A percentile compares a stretch with the other conserved stretches of the same genome.
Conservation (phyloP, 768 basidiomycete genomes). For the Pulveroboletus sp. region DNA sequence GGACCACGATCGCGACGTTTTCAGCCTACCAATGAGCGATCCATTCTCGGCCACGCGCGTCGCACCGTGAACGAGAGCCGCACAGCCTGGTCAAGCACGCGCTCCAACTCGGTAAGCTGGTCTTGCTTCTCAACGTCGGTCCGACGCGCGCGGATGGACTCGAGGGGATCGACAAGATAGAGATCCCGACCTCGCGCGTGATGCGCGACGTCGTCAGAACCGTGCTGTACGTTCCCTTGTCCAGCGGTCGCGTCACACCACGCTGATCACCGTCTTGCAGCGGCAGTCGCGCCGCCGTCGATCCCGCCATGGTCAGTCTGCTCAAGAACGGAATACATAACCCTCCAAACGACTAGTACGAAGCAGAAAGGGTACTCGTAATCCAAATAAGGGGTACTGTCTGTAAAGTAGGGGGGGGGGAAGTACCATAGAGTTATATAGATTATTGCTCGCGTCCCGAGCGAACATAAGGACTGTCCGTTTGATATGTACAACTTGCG, state of each 20-base stretch:
- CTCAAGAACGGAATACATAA: conserved; percentile 55
- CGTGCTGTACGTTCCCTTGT: conserved; percentile 48
- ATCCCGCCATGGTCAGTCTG: conserved; percentile 49
- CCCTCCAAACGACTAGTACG: conserved; percentile 45
- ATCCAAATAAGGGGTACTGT: conserved; percentile 5
- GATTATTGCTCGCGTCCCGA: conserved; percentile 26
- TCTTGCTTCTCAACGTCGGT: conserved; percentile 81
- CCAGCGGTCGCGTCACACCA: background rate
- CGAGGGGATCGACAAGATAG: conserved; percentile 71
- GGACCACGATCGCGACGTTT: conserved; percentile 91
- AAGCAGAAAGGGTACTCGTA: conserved; percentile 7
- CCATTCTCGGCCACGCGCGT: background rate
- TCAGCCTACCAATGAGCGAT: conserved; percentile 72
- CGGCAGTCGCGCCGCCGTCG: conserved; percentile 39
- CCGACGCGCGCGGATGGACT: conserved; percentile 80
- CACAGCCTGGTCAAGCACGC: conserved; percentile 77
- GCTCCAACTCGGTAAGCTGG: conserved; percentile 66
- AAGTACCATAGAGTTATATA: conserved; percentile 26
- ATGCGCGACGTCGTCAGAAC: conserved; percentile 59
- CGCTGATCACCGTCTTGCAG: conserved; percentile 31
- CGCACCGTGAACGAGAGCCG: too few species aligned
- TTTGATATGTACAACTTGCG: conserved; percentile 30
- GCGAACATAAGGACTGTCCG: conserved; percentile 19
- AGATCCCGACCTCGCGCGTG: conserved; percentile 68
- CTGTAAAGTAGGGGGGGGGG: too few species aligned